Conservation (phyloP, 345 rosid species). For the Carallia pectinifolia region DNA sequence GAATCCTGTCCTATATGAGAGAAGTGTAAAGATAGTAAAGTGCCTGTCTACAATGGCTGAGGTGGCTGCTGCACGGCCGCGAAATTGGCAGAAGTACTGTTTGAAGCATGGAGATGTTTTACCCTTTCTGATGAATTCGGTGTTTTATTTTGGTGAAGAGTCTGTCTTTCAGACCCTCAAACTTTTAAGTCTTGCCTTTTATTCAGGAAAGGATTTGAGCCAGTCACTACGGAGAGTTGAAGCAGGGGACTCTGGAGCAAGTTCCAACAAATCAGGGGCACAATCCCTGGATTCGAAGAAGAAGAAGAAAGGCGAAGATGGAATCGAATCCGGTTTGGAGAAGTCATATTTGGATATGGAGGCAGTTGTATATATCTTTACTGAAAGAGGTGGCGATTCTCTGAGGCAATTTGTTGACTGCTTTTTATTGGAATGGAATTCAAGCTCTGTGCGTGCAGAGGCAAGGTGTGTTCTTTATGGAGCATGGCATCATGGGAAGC, state of each 20-base stretch:
- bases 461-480: constrained; percentile 90
- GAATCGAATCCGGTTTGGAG: constrained; percentile 69
- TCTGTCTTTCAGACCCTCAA: constrained; percentile 87
- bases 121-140: constrained; percentile 71
- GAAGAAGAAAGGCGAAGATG: constrained; percentile 93
- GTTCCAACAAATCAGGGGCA: constrained; percentile 58
- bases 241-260: constrained; percentile 56
- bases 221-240: constrained; percentile 64
- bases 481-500: constrained; percentile 92
- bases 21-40: constrained; percentile 91
- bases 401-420: constrained; percentile 85
- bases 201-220: constrained; percentile 78
- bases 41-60: constrained; percentile 91
- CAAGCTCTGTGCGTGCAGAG: constrained; percentile 88
- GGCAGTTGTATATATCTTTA: constrained; percentile 67
- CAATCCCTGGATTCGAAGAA: constrained; percentile 78
- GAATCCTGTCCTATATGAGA: constrained; percentile 76
- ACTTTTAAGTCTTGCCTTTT: constrained; percentile 83
- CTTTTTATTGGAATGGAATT: constrained; percentile 95
- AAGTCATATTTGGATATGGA: constrained; percentile 94
- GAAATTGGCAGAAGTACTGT: constrained; percentile 99
- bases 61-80: constrained; percentile 90
- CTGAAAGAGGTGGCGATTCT: constrained; percentile 64
- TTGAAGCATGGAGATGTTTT: constrained; percentile 78
- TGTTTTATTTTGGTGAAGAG: constrained; percentile 89